Conservation (phyloP, 345 rosid species). For the Euphorbia peplus region DNA sequence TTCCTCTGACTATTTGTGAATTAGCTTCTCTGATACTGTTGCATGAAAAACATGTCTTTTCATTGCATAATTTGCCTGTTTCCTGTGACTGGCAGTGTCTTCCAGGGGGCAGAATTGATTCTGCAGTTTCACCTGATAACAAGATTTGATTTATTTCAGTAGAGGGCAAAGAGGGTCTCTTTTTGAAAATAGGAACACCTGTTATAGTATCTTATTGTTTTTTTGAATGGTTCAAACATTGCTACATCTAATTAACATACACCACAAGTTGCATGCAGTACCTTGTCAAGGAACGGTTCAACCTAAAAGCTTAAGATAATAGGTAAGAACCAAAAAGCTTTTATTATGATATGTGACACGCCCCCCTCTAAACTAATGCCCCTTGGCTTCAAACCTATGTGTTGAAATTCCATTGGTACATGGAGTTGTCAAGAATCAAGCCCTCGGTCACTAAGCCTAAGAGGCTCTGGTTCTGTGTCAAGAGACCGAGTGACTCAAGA, state of each 20-base stretch:
- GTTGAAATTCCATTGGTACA: no score
- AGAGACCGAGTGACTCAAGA: no score
- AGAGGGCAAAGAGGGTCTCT: neutral
- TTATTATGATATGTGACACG: no score
- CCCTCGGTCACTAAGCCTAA: no score
- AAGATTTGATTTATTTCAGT: neutral
- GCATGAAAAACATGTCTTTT: conserved; percentile 71
- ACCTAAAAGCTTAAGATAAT: no score
- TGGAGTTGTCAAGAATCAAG: no score
- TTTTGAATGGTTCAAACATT: neutral
- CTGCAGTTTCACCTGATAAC: conserved; percentile 71
- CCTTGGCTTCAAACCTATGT: no score
- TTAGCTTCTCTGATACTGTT: conserved; percentile 60
- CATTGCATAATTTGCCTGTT: conserved; percentile 47
- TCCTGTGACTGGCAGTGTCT: conserved; percentile 52
- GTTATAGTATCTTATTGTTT: neutral
- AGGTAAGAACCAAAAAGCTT: no score
- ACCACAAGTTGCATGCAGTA: neutral
- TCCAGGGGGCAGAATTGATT: conserved; percentile 61
- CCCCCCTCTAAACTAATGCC: no score
- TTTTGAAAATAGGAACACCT: neutral
- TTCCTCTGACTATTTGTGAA: conserved; percentile 79
- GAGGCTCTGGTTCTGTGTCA: no score
- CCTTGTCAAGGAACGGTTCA: no score
- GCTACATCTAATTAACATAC: neutral